A percentile compares a stretch with the other conserved stretches of the same genome.
Evolutionary conservation across 2,329 filamentous ascomycete genomes (phyloP).

Genomic region (Dichotomopilus funicola): DNA sequence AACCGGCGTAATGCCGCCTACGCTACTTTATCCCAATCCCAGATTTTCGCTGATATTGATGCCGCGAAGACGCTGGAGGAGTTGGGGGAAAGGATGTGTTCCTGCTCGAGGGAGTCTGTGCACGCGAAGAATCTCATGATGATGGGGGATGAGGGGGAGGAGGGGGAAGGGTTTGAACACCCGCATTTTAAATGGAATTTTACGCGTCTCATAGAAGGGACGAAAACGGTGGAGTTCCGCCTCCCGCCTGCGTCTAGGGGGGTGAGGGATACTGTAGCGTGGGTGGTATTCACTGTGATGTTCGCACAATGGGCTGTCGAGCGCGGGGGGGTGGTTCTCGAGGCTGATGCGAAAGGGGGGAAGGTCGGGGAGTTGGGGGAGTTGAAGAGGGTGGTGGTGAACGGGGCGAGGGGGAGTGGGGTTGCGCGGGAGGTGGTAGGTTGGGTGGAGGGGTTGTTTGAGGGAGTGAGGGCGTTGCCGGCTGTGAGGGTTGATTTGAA

Average conservation of each 20-base stretch:
- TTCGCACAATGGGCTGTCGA: background rate
- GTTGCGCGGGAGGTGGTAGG: background rate
- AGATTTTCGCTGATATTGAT: background rate
- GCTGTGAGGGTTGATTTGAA: background rate
- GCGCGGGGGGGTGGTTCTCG: background rate
- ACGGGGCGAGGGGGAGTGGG: background rate
- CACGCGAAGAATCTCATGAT: background rate
- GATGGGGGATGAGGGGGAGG: too few relatives aligned
- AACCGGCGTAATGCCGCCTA: background rate
- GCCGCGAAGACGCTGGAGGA: background rate
- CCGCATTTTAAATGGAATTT: slow-evolving; percentile 1
- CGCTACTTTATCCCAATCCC: background rate
- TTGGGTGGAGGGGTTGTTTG: background rate
- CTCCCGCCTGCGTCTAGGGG: background rate
- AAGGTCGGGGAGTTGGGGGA: background rate
- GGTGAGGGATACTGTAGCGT: background rate
- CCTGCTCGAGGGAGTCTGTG: background rate
- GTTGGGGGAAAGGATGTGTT: background rate
- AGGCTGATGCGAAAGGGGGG: background rate
- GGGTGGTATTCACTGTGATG: background rate
- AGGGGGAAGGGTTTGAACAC: background rate
- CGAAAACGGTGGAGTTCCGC: background rate
- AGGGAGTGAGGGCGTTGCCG: background rate
- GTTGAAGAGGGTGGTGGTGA: background rate
- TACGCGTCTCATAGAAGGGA: background rate